Conservation (phyloP, 768 basidiomycete genomes). For the Suillus alpinus region DNA sequence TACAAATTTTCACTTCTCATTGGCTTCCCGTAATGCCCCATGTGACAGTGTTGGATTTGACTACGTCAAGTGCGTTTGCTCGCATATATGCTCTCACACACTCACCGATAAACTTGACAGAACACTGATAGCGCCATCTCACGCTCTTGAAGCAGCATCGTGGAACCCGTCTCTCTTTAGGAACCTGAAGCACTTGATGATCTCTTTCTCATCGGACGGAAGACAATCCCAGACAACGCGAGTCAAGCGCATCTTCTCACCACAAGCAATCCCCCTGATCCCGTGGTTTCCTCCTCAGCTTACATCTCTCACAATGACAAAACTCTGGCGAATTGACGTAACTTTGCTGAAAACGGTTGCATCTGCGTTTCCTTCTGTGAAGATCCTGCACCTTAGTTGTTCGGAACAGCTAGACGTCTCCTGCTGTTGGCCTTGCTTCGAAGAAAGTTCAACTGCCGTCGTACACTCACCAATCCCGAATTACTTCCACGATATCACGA, state of each 20-base stretch:
- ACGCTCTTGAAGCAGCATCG: conserved; percentile 17
- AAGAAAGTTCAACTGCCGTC: conserved; percentile 52
- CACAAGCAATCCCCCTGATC: conserved; percentile 22
- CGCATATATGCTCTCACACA: conserved; percentile 15
- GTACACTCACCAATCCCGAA: conserved; percentile 65
- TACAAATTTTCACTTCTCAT: conserved; percentile 31
- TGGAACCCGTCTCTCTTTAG: conserved; percentile 31
- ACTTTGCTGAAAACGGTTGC: conserved; percentile 48
- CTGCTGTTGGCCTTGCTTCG: conserved; percentile 66
- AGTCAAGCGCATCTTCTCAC: conserved; percentile 31
- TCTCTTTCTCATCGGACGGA: conserved; percentile 44
- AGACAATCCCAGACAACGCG: conserved; percentile 43
- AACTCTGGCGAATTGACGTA: conserved; percentile 56
- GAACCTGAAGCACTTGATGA: conserved; percentile 35
- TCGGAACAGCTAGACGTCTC: conserved; percentile 53
- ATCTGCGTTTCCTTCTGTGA: conserved; percentile 42
- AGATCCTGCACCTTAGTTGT: conserved; percentile 53
- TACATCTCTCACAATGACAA: conserved; percentile 47
- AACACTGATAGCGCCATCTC: conserved; percentile 17
- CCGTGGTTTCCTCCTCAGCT: conserved; percentile 31
- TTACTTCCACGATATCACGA: conserved; percentile 37
- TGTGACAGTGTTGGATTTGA: conserved; percentile 29
- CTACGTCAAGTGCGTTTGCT: conserved; percentile 45
- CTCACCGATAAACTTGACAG: conserved; percentile 13
- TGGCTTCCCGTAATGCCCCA: conserved; percentile 19